Conservation (phyloP, 768 basidiomycete genomes). For the Cystobasidium tubakii region DNA sequence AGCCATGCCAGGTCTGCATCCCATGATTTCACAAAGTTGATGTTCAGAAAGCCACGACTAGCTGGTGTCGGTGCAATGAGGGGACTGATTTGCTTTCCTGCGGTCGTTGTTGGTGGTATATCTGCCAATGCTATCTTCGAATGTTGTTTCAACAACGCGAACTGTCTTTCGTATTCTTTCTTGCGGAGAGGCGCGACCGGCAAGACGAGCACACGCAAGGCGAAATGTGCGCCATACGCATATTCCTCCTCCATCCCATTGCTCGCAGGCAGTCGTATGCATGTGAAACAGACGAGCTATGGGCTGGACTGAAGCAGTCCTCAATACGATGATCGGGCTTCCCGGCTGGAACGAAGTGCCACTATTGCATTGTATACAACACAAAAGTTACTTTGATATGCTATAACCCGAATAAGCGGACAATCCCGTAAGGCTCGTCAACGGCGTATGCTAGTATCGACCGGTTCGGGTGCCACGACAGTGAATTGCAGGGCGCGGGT, state of each 20-base stretch:
- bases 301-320: background rate
- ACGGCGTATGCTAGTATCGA: slow-evolving; percentile 28
- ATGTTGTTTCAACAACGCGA: slow-evolving; percentile 11
- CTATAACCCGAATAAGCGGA: slow-evolving; percentile 30
- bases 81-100: background rate
- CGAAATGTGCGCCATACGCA: slow-evolving; percentile 11
- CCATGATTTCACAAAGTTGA: slow-evolving; percentile 25
- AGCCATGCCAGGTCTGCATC: slow-evolving; percentile 57
- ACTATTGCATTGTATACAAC: background rate
- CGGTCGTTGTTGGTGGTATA: slow-evolving; percentile 20
- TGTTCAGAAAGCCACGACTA: slow-evolving; percentile 26
- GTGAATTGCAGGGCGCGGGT: slow-evolving; percentile 24
- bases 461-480: slow-evolving; percentile 27
- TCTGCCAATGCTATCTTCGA: slow-evolving; percentile 30
- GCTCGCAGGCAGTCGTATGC: background rate
- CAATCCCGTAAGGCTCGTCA: slow-evolving; percentile 20
- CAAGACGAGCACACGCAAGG: slow-evolving; percentile 26
- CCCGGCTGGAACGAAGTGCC: background rate
- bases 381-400: background rate
- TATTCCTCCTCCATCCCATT: slow-evolving; percentile 22
- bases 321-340: background rate
- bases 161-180: slow-evolving; percentile 17
- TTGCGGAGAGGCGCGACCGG: slow-evolving; percentile 19
- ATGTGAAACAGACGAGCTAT: background rate
- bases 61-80: slow-evolving; percentile 33